Conservation (phyloP, 1,139 yeast species). For the Kodamaea ohmeri region DNA sequence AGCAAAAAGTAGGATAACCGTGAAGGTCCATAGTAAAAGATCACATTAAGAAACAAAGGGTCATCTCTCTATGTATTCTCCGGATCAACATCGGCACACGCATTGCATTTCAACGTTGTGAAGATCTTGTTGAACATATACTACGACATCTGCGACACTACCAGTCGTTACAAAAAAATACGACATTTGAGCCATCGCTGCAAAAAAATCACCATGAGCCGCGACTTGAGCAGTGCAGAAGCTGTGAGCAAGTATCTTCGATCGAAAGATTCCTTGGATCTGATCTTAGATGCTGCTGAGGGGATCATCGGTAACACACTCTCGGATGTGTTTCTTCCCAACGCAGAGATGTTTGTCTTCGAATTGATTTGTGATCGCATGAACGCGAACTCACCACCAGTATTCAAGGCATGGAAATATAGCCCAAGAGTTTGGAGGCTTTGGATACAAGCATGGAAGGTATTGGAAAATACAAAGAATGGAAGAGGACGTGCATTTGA, state of each 20-base stretch:
- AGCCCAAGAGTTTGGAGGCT: constrained; percentile 47
- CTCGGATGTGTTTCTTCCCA: constrained; percentile 55
- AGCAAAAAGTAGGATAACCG: too few relatives aligned
- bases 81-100: too few relatives aligned
- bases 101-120: too few relatives aligned
- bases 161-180: too few relatives aligned
- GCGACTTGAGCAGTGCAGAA: constrained; percentile 46
- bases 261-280: constrained; percentile 48
- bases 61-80: too few relatives aligned
- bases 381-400: constrained; percentile 39
- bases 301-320: constrained; percentile 34
- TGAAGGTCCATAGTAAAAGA: too few relatives aligned
- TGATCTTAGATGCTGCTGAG: constrained; percentile 43
- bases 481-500: constrained; percentile 35
- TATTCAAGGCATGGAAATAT: constrained; percentile 41
- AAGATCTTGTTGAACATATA: too few relatives aligned
- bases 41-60: too few relatives aligned
- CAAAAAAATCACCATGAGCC: constrained; percentile 5
- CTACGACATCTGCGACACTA: too few relatives aligned
- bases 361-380: constrained; percentile 69
- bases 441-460: constrained; percentile 40
- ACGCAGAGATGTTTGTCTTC: constrained; percentile 54
- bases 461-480: constrained; percentile 17
- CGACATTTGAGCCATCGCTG: constrained; percentile 7
- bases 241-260: constrained; percentile 63